Conservation (phyloP, 2,329 filamentous ascomycete species). For the Cordyceps farinosa region DNA sequence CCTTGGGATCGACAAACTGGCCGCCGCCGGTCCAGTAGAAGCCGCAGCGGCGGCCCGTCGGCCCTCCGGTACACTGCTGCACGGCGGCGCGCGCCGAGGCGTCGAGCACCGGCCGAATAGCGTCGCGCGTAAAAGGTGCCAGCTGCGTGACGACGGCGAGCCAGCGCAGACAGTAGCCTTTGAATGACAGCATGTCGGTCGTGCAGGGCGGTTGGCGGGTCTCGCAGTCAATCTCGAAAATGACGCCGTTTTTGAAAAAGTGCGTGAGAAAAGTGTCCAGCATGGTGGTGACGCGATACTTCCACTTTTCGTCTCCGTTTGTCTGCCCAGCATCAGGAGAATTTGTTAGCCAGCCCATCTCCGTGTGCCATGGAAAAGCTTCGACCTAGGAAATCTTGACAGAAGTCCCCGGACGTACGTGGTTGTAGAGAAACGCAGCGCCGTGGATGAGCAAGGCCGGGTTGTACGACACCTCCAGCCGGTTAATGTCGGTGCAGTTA, state of each 20-base stretch:
- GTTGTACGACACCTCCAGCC: slow-evolving; percentile 54
- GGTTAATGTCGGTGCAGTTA: slow-evolving; percentile 52
- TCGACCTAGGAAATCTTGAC: neutral
- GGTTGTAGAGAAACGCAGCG: slow-evolving; percentile 58
- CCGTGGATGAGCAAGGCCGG: slow-evolving; percentile 51
- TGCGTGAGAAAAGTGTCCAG: slow-evolving; percentile 40
- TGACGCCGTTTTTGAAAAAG: slow-evolving; percentile 50
- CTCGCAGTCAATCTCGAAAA: slow-evolving; percentile 60
- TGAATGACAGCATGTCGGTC: slow-evolving; percentile 56
- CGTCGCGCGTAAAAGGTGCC: slow-evolving; percentile 44
- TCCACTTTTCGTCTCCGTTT: slow-evolving; percentile 44
- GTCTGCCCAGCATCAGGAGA: slow-evolving; percentile 17
- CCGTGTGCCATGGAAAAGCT: neutral
- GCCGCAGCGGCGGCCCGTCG: slow-evolving; percentile 44
- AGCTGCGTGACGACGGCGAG: slow-evolving; percentile 46
- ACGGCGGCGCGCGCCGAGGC: slow-evolving; percentile 48
- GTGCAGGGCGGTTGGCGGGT: slow-evolving; percentile 41
- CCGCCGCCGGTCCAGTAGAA: slow-evolving; percentile 51
- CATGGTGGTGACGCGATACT: slow-evolving; percentile 42
- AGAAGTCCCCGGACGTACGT: slow-evolving; percentile 26
- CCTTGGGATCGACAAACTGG: slow-evolving; percentile 41
- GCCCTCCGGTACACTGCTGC: slow-evolving; percentile 44
- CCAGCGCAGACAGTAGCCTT: slow-evolving; percentile 51
- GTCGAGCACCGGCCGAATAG: slow-evolving; percentile 44
- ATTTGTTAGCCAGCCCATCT: neutral